Percentiles rank a stretch among this genome's conserved stretches.
These are phyloP conservation scores for Phytopythium sindhum DNA, from an alignment of 352 stramenopile genomes.

Conservation along the genomic window DNA sequence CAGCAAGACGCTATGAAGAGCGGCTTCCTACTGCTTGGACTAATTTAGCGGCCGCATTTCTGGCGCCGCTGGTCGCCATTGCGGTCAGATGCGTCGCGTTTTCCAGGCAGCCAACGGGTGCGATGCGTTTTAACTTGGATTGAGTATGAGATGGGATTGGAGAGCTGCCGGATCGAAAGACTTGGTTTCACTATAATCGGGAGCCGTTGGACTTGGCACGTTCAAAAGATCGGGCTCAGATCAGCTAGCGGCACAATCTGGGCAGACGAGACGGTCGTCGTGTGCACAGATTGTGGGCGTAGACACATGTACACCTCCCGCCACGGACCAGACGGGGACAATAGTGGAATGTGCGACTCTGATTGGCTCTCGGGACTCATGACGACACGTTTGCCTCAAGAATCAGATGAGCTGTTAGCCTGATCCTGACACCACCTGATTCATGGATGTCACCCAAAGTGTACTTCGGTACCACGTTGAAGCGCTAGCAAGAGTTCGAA, in stretches of 20 bases:
- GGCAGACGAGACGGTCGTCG: background rate
- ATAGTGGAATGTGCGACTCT: background rate
- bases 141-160: background rate
- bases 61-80: background rate
- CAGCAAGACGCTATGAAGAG: too few relatives aligned
- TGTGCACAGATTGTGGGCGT: background rate
- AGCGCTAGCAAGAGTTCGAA: background rate
- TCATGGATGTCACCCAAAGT: background rate
- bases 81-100: background rate
- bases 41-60: background rate
- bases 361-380: background rate
- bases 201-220: background rate
- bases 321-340: background rate
- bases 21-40: too few relatives aligned
- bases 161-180: background rate
- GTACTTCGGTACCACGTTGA: slow-evolving; percentile 4
- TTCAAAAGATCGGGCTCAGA: slow-evolving; percentile 3
- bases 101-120: background rate
- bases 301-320: background rate
- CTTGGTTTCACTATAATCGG: background rate
- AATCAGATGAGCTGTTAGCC: background rate
- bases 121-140: background rate
- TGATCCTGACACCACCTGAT: background rate
- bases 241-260: background rate
- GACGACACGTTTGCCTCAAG: background rate